Evolutionary conservation across 1,139 yeast species (phyloP).

Genomic region (Kodamaea sp.): DNA sequence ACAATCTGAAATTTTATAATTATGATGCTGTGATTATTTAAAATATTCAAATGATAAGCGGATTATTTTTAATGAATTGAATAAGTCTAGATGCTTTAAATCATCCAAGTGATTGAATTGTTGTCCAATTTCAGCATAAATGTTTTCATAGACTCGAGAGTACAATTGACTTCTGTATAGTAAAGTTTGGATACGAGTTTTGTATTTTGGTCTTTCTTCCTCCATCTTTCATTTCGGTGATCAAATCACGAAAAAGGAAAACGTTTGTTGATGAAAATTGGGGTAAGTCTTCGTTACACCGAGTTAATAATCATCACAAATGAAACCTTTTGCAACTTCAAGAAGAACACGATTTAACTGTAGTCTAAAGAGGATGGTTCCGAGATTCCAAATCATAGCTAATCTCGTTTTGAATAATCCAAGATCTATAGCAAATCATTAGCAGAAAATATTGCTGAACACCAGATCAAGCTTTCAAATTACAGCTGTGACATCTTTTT

Average conservation of each 20-base stretch:
- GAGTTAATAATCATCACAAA: no score
- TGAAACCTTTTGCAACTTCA: no score
- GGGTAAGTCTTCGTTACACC: constrained; percentile 8
- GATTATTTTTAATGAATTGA: constrained; percentile 20
- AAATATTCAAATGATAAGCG: constrained; percentile 22
- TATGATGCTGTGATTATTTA: constrained; percentile 33
- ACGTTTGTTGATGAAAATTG: constrained; percentile 5
- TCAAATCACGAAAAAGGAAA: constrained; percentile 16
- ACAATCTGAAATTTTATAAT: constrained; percentile 29
- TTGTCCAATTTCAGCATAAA: constrained; percentile 17
- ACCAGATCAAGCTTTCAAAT: no score
- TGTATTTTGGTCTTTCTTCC: constrained; percentile 15
- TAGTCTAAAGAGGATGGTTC: no score
- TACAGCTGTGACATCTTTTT: no score
- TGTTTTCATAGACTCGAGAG: constrained; percentile 15
- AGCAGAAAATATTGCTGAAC: no score
- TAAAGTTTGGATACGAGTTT: constrained; percentile 15
- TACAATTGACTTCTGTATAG: constrained; percentile 10
- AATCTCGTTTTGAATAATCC: no score
- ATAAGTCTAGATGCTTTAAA: constrained; percentile 12
- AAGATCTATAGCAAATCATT: no score
- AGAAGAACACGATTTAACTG: no score
- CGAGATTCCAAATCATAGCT: no score
- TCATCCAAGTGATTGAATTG: constrained; percentile 12
- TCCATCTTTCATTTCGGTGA: constrained; percentile 16